These are phyloP conservation scores for Cicer pinnatifidum DNA, from an alignment of 306 rosid genomes.

Conservation along the genomic window DNA sequence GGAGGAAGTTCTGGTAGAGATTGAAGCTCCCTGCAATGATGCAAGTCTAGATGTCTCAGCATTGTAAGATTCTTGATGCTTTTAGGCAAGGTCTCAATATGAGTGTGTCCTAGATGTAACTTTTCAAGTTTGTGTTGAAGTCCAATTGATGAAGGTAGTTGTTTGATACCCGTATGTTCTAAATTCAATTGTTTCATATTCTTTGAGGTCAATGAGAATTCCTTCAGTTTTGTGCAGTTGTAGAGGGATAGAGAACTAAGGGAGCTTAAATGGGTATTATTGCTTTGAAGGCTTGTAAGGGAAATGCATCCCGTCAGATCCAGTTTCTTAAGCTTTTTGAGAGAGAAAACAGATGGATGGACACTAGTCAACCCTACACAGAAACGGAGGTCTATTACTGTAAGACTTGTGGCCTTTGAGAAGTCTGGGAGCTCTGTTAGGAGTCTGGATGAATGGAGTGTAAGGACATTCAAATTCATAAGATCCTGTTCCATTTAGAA, in stretches of 20 bases:
- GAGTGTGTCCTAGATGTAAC: background rate
- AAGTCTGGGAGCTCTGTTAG: slow-evolving; percentile 29
- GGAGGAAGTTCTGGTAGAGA: slow-evolving; percentile 15
- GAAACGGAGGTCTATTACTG: background rate
- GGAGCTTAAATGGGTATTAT: slow-evolving; percentile 16
- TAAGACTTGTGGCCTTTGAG: slow-evolving; percentile 35
- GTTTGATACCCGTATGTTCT: background rate
- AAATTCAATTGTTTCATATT: slow-evolving; percentile 19
- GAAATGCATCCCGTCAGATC: slow-evolving; percentile 4
- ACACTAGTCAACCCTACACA: slow-evolving; percentile 6
- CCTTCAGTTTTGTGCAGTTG: background rate
- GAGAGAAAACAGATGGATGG: slow-evolving; percentile 37
- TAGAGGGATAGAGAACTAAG: slow-evolving; percentile 28
- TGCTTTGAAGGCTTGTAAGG: slow-evolving; percentile 9
- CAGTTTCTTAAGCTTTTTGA: slow-evolving; percentile 29
- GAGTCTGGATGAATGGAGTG: background rate
- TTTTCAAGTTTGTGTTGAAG: slow-evolving; percentile 23
- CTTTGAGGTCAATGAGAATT: slow-evolving; percentile 40
- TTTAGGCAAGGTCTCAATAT: background rate
- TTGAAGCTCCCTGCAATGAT: background rate
- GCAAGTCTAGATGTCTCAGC: background rate
- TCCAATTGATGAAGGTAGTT: slow-evolving; percentile 37
- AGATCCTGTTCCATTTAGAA: slow-evolving; percentile 32
- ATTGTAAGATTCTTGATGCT: slow-evolving; percentile 3
- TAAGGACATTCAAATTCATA: background rate